Evolutionary conservation across 352 stramenopile species (phyloP).

Genomic region (Phytophthora crassamura): DNA sequence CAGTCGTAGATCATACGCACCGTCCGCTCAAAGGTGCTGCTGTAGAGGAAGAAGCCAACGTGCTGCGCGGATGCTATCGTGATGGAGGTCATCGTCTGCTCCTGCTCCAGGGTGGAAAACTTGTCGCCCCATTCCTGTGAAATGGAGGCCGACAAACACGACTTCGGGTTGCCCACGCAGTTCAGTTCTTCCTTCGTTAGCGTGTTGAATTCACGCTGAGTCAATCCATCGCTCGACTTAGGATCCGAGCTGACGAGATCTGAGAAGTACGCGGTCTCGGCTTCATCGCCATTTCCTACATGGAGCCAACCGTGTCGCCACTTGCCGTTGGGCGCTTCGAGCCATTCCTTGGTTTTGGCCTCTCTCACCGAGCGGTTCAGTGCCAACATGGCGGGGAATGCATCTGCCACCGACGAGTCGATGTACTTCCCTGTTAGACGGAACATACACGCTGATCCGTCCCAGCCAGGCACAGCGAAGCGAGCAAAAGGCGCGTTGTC

Average conservation of each 20-base stretch:
- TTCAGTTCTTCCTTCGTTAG: constrained; percentile 35
- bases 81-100: constrained; percentile 32
- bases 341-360: constrained; percentile 47
- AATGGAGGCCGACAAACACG: constrained; percentile 13
- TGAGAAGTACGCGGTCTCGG: constrained; percentile 34
- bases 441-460: constrained; percentile 55
- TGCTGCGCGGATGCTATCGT: constrained; percentile 37
- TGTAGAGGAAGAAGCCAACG: constrained; percentile 50
- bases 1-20: constrained; percentile 36
- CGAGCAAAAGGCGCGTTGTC: constrained; percentile 39
- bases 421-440: constrained; percentile 44
- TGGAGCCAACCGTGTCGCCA: constrained; percentile 61
- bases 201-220: constrained; percentile 47
- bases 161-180: constrained; percentile 25
- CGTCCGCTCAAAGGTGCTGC: not conserved
- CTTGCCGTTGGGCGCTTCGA: constrained; percentile 24
- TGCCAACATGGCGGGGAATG: constrained; percentile 19
- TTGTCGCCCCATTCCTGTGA: constrained; percentile 30
- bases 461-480: constrained; percentile 37
- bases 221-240: constrained; percentile 31
- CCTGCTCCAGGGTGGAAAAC: constrained; percentile 30
- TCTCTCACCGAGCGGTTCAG: constrained; percentile 36
- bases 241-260: constrained; percentile 46
- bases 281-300: constrained; percentile 26
- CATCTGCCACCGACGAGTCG: constrained; percentile 19